Base-by-base conservation (phyloP, 352 stramenopile genomes). In the Globisporangium nagaii region DNA sequence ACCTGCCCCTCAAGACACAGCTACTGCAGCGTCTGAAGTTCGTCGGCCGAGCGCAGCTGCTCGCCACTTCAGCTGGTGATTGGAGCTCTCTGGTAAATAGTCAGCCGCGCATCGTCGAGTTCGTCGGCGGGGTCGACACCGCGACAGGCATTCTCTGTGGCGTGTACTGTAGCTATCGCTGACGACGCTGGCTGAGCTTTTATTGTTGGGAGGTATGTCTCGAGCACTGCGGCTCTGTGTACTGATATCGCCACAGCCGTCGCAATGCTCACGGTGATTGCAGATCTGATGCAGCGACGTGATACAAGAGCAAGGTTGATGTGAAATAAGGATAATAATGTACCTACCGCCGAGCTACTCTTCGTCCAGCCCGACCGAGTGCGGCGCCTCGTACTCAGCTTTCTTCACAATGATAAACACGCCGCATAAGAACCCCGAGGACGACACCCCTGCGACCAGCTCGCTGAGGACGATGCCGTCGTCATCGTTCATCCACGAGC, bases 401-500 rank as follows among this genome's bases (percentile, higher is more conserved):
- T 61, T 55, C 6, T 59, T 56, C 27, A 64, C 61, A 55, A 71
- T 64, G n/a, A 78, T 35, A 41, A 71, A 76, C 12, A 70, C 73
- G 9, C 73, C 73, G 17, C 72, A 56, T 3, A 83, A 44, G 22
- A 79, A 68, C 0, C 73, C 73, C 15, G 54, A 64, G 3, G 37
- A 17, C 9, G 64, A 64, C 1, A 83, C 36, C 2, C 70, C 70
- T 2, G 70, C 70, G 30, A 79, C 42, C 12, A 83, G 54, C 43
- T 83, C 73, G 20, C 73, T 66, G 15, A 62, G 64, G 46, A 83
- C 60, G 11, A 31, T 57, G 6, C 39, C 42, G 4, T 54, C 50
- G 13, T 61, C 65, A 47, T 78, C 69, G 40, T 72, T 59, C 73
- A 80, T 79, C 73, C 73, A 83, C 20, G 59, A 28, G 1, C 62